These are phyloP conservation scores for Colletotrichum lini DNA, from an alignment of 2,329 filamentous ascomycete genomes.

Conservation along the genomic window DNA sequence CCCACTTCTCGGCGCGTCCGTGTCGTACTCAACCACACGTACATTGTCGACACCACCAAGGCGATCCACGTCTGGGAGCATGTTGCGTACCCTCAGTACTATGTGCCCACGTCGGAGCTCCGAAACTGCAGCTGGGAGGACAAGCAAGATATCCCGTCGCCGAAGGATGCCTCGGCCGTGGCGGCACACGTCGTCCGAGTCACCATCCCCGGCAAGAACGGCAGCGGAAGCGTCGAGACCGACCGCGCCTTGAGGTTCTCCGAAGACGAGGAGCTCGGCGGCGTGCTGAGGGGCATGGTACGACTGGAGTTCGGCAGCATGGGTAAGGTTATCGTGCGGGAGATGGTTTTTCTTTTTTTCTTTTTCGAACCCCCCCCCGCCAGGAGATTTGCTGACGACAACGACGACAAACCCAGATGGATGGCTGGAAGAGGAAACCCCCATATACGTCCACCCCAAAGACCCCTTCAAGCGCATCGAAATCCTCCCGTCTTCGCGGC, in stretches of 20 bases:
- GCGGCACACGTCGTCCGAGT: constrained; percentile 51
- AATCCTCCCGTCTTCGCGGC: constrained; percentile 68
- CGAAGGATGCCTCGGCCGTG: constrained; percentile 43
- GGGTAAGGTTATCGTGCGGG: constrained; percentile 44
- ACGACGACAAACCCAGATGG: constrained; percentile 47
- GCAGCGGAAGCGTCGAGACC: constrained; percentile 46
- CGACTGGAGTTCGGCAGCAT: constrained; percentile 54
- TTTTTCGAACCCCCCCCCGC: neutral
- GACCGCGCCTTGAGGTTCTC: constrained; percentile 57
- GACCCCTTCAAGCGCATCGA: constrained; percentile 78
- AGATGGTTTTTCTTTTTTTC: no score
- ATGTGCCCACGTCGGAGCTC: constrained; percentile 53
- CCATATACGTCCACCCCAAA: constrained; percentile 74
- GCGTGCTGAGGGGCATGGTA: constrained; percentile 51
- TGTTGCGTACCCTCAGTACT: constrained; percentile 63
- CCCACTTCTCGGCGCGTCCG: constrained; percentile 51
- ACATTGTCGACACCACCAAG: constrained; percentile 55
- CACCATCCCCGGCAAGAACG: constrained; percentile 47
- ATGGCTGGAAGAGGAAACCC: constrained; percentile 70
- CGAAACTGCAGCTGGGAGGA: constrained; percentile 49
- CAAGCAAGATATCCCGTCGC: constrained; percentile 46
- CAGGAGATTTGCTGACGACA: neutral
- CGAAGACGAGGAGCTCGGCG: constrained; percentile 52
- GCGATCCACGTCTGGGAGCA: constrained; percentile 62
- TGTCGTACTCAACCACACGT: constrained; percentile 51